Base-by-base conservation (phyloP, 805 yeast genomes). In the Yamadazyma ubonensis region DNA sequence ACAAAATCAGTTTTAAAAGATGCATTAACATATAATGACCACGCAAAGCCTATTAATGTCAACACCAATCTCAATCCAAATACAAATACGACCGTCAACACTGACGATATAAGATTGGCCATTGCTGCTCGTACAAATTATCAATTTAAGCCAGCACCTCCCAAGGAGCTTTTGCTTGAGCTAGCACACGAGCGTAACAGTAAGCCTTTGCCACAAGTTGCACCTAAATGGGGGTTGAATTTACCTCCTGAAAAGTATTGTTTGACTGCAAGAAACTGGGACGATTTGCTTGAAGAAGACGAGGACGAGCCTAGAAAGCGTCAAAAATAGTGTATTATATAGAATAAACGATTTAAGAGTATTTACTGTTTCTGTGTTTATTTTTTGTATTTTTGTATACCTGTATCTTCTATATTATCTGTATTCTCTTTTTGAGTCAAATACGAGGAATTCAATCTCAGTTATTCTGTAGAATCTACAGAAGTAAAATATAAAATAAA, bases 191-290 rank as follows among this genome's bases (percentile, higher is more conserved):
- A 95, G 57, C 73, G 96, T 48, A 93, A 93, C 62, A 83, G 87
- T 52, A 83, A 86, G 57, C 81, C 95, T 0, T 70, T 93, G 38
- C 99, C 99, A 4, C 86, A 93, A 4, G 90, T 93, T 10, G 82
- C 90, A 61, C 90, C 93, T 10, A 77, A 83, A 36, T 89, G 88
- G 83, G 98, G 99, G 8, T 75, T 93, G 28, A 78, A 97, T 48
- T 70, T 95, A 36, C 99, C 99, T 2, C 98, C 99, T 4, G 99
- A 93, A 67, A 93, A 90, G 76, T 90, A 88, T 65, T 90, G 98
- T 65, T 67, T 90, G 39, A 89, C 96, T 0, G 93, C 86, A 1
- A 75, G 74, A 46, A 89, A 86, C 46, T 86, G 90, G 83, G 82
- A 78, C 39, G 52, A 55, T 7, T 53, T 52, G 19, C 57, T 56